Evolutionary conservation across 306 rosid genomes (phyloP).

Genomic region (Cucurbita ficifolia): DNA sequence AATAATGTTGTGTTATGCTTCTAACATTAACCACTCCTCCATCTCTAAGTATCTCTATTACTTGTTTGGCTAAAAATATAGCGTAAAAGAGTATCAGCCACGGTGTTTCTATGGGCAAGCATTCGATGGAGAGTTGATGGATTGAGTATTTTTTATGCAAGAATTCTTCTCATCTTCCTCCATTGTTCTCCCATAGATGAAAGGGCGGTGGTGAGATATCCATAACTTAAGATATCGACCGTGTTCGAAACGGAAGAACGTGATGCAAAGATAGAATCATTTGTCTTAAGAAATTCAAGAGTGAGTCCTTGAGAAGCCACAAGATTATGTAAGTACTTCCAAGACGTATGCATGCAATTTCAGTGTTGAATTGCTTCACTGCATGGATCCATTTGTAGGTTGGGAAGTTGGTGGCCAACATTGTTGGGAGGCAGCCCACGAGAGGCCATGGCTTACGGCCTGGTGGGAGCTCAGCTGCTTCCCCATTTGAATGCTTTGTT

Average conservation of each 20-base stretch:
- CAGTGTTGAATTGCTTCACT: not conserved
- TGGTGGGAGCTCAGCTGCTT: slow-evolving; percentile 3
- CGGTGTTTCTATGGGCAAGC: slow-evolving; percentile 17
- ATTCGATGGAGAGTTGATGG: slow-evolving; percentile 12
- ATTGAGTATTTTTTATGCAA: not conserved
- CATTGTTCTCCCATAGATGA: not conserved
- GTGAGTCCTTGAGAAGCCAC: too few species aligned
- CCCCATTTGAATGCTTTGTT: not conserved
- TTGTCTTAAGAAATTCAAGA: slow-evolving; percentile 21
- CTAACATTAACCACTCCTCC: slow-evolving; percentile 17
- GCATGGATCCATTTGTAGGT: not conserved
- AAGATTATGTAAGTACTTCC: too few species aligned
- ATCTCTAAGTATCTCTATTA: too few species aligned
- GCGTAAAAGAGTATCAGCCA: slow-evolving; percentile 21
- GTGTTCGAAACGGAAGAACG: not conserved
- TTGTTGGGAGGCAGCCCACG: slow-evolving; percentile 2
- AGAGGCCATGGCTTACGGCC: slow-evolving; percentile 14
- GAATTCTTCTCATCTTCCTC: not conserved
- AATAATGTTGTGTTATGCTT: slow-evolving; percentile 10
- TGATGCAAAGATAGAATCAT: slow-evolving; percentile 30
- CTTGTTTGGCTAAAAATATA: not conserved
- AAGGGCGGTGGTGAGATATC: not conserved
- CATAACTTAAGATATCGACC: not conserved
- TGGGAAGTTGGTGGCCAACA: not conserved
- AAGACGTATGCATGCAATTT: too few species aligned